Evolutionary conservation across 148 eudicot genomes (phyloP).

Genomic region (Rhododendron mucronatum): DNA sequence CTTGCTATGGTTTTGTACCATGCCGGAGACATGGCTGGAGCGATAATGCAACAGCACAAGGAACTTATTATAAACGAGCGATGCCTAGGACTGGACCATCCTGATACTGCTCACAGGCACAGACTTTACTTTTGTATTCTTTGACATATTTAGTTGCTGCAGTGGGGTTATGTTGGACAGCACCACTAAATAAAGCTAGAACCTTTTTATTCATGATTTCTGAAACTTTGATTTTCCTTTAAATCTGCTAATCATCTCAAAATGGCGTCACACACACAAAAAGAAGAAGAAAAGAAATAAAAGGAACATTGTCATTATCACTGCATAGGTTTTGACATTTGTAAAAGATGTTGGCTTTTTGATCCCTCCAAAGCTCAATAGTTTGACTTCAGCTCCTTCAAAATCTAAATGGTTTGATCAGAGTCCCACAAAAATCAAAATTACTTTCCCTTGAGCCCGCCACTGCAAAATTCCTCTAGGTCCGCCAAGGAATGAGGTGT

Average conservation of each 20-base stretch:
- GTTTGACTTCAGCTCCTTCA: background rate
- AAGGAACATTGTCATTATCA: background rate
- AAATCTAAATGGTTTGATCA: background rate
- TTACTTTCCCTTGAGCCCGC: background rate
- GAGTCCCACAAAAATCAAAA: background rate
- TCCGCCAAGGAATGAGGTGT: background rate
- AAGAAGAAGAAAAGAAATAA: background rate
- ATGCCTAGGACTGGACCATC: slow-evolving; percentile 97
- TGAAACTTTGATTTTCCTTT: background rate
- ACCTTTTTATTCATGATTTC: background rate
- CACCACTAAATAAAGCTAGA: background rate
- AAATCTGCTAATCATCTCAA: background rate
- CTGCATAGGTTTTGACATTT: background rate
- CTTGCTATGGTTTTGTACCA: slow-evolving; percentile 99
- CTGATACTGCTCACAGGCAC: slow-evolving; percentile 98
- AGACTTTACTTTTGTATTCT: slow-evolving; percentile 5
- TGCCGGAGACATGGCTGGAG: slow-evolving; percentile 97
- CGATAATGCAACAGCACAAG: slow-evolving; percentile 98
- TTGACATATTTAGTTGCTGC: slow-evolving; percentile 1
- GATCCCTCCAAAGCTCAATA: background rate
- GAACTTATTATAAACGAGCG: slow-evolving; percentile 96
- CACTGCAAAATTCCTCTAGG: background rate
- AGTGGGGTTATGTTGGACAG: background rate
- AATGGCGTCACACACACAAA: background rate
- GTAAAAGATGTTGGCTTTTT: background rate